Conservation (phyloP, 306 rosid genomes). For the Trifolium dubium region DNA sequence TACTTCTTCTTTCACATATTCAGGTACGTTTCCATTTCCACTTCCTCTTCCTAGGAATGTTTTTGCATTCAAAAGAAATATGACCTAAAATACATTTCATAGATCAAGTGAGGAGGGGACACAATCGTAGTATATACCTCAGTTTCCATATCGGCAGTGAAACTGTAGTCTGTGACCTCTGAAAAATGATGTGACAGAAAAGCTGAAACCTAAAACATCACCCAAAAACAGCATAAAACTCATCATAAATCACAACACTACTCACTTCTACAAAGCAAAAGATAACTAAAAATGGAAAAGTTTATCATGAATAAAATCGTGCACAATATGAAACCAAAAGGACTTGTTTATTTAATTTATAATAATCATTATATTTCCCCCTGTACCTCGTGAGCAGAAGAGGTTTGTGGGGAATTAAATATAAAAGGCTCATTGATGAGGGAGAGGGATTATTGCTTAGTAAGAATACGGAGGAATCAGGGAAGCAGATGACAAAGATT, state of each 20-base stretch:
- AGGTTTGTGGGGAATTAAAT: slow-evolving; percentile 19
- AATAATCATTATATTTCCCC: slow-evolving; percentile 11
- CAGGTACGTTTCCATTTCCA: no score
- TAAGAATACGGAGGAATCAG: slow-evolving; percentile 9
- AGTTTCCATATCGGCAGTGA: slow-evolving; percentile 98
- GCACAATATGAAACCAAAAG: slow-evolving; percentile 1
- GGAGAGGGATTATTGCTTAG: neutral
- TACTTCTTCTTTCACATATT: no score
- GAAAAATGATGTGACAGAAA: slow-evolving; percentile 91
- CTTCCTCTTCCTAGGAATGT: neutral
- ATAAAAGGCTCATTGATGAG: neutral
- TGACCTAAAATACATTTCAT: neutral
- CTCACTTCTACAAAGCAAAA: slow-evolving; percentile 24
- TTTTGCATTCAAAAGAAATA: slow-evolving; percentile 2
- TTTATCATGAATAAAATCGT: slow-evolving; percentile 18
- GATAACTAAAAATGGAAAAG: slow-evolving; percentile 21
- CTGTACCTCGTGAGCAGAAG: neutral
- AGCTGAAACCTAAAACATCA: slow-evolving; percentile 80
- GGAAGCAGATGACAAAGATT: slow-evolving; percentile 3
- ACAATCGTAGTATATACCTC: slow-evolving; percentile 63
- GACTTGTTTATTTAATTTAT: neutral
- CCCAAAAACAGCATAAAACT: slow-evolving; percentile 36
- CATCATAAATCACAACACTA: slow-evolving; percentile 28
- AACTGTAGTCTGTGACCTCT: slow-evolving; percentile 91
- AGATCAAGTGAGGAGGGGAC: neutral